These are phyloP conservation scores for Talaromyces verruculosus DNA, from an alignment of 2,329 filamentous ascomycete genomes.

Conservation along the genomic window DNA sequence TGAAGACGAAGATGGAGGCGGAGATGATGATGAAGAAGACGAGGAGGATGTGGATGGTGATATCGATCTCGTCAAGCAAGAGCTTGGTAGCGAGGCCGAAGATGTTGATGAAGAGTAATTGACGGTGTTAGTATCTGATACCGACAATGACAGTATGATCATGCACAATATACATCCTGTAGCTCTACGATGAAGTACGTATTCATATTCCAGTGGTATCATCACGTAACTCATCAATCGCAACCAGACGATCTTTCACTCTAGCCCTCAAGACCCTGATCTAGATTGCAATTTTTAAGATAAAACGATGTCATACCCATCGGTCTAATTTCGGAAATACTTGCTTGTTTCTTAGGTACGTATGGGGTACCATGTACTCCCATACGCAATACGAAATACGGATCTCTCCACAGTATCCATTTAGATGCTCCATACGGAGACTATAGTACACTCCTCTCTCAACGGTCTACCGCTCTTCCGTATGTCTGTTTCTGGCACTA, in stretches of 20 bases:
- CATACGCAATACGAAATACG: neutral
- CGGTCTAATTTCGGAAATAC: neutral
- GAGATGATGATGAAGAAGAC: constrained; percentile 42
- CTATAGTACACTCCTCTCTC: no score
- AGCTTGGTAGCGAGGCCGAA: constrained; percentile 48
- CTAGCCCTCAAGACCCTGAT: neutral
- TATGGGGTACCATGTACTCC: neutral
- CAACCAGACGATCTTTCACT: neutral
- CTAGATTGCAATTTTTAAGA: neutral
- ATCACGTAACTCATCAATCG: neutral
- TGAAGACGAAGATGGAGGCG: constrained; percentile 33
- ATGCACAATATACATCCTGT: neutral
- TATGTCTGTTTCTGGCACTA: no score
- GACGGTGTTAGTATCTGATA: no score
- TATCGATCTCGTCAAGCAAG: constrained; percentile 41
- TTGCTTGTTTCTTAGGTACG: neutral
- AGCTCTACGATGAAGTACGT: neutral
- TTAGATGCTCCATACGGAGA: neutral
- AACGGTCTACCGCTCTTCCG: no score
- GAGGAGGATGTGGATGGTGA: constrained; percentile 43
- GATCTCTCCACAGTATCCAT: neutral
- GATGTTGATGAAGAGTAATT: constrained; percentile 27
- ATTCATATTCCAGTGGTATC: neutral
- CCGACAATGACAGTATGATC: neutral
- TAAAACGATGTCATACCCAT: constrained; percentile 6